These are phyloP conservation scores for Malus asiatica DNA, from an alignment of 306 rosid genomes.

Conservation along the genomic window DNA sequence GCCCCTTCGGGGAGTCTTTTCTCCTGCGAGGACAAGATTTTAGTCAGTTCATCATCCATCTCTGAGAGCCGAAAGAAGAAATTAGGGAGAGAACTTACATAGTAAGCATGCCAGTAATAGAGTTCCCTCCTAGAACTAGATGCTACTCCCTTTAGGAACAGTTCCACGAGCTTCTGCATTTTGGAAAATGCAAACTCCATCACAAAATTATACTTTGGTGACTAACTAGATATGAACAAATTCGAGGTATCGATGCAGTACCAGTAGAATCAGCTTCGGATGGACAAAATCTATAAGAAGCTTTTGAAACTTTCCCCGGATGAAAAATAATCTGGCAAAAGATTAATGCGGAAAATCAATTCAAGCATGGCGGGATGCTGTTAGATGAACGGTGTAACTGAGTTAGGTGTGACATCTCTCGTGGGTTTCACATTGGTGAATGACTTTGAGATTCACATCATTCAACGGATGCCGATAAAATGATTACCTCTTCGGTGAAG, in stretches of 20 bases:
- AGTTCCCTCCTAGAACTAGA: constrained; percentile 54
- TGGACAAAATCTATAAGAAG: constrained; percentile 71
- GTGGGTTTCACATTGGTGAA: neutral
- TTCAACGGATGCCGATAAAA: neutral
- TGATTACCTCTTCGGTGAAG: constrained; percentile 55
- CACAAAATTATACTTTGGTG: constrained; percentile 6
- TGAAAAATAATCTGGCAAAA: constrained; percentile 42
- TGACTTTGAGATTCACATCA: neutral
- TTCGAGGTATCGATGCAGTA: constrained; percentile 14
- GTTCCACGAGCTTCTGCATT: constrained; percentile 76
- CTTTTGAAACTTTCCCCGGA: constrained; percentile 68
- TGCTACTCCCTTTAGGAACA: constrained; percentile 54
- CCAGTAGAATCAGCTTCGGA: constrained; percentile 81
- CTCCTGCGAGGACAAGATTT: constrained; percentile 33
- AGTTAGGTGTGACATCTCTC: neutral
- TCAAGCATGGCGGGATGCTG: neutral
- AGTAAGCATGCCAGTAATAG: constrained; percentile 84
- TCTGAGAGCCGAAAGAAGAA: neutral
- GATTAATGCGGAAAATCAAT: neutral
- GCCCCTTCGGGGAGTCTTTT: constrained; percentile 80
- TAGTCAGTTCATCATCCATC: constrained; percentile 11
- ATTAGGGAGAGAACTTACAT: constrained; percentile 40
- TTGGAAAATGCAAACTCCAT: constrained; percentile 8
- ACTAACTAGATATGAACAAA: neutral
- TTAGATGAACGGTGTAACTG: neutral